These are phyloP conservation scores for Datisca glomerata DNA, from an alignment of 306 rosid genomes.

Conservation along the genomic window DNA sequence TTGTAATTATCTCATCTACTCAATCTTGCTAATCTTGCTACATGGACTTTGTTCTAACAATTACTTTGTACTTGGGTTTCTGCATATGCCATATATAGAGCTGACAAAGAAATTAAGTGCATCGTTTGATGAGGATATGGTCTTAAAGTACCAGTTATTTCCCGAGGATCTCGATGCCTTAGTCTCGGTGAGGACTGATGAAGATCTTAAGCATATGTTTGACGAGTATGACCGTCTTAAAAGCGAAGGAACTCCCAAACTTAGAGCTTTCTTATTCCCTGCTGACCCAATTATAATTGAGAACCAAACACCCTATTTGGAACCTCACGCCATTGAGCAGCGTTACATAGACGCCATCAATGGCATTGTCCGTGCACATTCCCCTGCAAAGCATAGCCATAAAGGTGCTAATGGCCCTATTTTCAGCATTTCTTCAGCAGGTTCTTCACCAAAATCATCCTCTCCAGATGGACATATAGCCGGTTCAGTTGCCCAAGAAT, in stretches of 20 bases:
- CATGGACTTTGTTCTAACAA: background rate
- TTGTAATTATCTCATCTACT: background rate
- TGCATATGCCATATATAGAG: slow-evolving; percentile 20
- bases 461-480: slow-evolving; percentile 41
- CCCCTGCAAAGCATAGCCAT: slow-evolving; percentile 4
- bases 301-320: slow-evolving; percentile 15
- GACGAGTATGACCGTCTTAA: slow-evolving; percentile 49
- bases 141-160: slow-evolving; percentile 55
- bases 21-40: no score
- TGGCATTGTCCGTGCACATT: slow-evolving; percentile 27
- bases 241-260: slow-evolving; percentile 27
- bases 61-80: background rate
- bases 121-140: slow-evolving; percentile 40
- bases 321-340: slow-evolving; percentile 39
- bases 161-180: slow-evolving; percentile 57
- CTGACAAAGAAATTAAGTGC: slow-evolving; percentile 44
- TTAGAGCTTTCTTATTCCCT: slow-evolving; percentile 55
- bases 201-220: slow-evolving; percentile 70
- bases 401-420: slow-evolving; percentile 7
- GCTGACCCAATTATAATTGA: slow-evolving; percentile 26
- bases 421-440: slow-evolving; percentile 22
- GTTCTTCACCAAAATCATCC: slow-evolving; percentile 57
- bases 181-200: slow-evolving; percentile 47
- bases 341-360: slow-evolving; percentile 69
- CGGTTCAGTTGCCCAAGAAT: slow-evolving; percentile 12